Conservation (phyloP, 495 filamentous ascomycete species). For the Copromyces sp. region DNA sequence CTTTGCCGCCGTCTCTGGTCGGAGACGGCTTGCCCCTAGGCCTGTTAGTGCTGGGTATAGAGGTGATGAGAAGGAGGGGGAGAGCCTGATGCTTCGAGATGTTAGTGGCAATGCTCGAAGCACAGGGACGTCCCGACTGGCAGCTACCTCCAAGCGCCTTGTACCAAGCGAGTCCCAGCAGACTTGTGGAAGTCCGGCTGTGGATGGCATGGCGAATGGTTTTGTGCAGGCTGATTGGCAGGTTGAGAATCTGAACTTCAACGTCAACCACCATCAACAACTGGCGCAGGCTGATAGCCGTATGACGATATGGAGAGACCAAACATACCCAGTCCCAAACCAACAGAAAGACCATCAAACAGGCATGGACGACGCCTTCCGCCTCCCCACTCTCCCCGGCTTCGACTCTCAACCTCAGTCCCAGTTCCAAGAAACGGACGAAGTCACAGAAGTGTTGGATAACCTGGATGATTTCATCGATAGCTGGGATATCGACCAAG, state of each 20-base stretch:
- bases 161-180: constrained; percentile 34
- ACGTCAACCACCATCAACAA: no score
- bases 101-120: constrained; percentile 1
- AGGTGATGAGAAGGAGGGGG: not conserved
- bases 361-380: not conserved
- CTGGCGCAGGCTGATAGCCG: no score
- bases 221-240: constrained; percentile 19
- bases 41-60: not conserved
- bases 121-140: not conserved
- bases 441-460: constrained; percentile 32
- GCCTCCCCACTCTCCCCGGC: not conserved
- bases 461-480: constrained; percentile 34
- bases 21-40: not conserved
- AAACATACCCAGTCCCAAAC: constrained; percentile 3
- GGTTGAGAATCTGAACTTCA: not conserved
- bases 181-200: constrained; percentile 23
- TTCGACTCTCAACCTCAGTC: not conserved
- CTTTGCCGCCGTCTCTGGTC: constrained; percentile 25
- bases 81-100: not conserved
- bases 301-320: not conserved
- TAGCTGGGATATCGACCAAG: constrained; percentile 30
- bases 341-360: constrained; percentile 3
- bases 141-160: constrained; percentile 7
- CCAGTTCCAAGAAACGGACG: constrained; percentile 10
- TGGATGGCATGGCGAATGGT: constrained; percentile 32